These are phyloP conservation scores for Leccinellum rugosiceps DNA, from an alignment of 768 basidiomycete genomes.

Conservation along the genomic window DNA sequence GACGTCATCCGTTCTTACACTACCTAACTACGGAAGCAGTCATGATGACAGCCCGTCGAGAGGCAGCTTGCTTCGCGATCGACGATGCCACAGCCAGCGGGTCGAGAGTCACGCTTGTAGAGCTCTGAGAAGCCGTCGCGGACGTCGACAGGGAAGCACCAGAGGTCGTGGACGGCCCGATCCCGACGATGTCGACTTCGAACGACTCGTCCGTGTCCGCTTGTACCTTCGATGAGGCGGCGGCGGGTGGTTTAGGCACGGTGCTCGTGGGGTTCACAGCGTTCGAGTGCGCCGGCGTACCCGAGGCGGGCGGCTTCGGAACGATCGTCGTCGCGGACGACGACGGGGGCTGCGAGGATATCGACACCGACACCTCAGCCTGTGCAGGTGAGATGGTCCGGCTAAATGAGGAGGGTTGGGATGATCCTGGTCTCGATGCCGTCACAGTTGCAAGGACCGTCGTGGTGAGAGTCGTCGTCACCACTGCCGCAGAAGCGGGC, in stretches of 20 bases:
- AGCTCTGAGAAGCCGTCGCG: not conserved
- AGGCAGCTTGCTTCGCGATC: conserved; percentile 8
- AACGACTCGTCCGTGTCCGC: conserved; percentile 14
- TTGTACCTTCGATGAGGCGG: not conserved
- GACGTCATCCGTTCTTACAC: not conserved
- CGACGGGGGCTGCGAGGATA: conserved; percentile 1
- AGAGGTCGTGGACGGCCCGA: not conserved
- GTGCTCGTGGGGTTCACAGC: conserved; percentile 1
- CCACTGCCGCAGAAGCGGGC: not conserved
- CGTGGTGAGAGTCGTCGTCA: conserved; percentile 29
- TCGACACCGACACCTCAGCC: conserved; percentile 16
- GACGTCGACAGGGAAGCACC: conserved; percentile 2
- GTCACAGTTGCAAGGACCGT: conserved; percentile 17
- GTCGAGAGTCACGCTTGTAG: conserved; percentile 7
- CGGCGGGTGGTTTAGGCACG: not conserved
- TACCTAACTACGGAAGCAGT: not conserved
- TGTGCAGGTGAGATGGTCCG: conserved; percentile 5
- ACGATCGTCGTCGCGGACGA: not conserved
- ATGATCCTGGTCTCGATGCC: not conserved
- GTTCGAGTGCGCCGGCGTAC: conserved; percentile 3
- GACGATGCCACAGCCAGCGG: conserved; percentile 20
- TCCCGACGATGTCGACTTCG: conserved; percentile 20
- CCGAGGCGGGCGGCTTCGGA: not conserved
- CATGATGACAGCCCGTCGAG: not conserved
- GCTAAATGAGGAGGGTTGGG: not conserved